Conservation (phyloP, 2,329 filamentous ascomycete genomes). For the Alternaria dauci region DNA sequence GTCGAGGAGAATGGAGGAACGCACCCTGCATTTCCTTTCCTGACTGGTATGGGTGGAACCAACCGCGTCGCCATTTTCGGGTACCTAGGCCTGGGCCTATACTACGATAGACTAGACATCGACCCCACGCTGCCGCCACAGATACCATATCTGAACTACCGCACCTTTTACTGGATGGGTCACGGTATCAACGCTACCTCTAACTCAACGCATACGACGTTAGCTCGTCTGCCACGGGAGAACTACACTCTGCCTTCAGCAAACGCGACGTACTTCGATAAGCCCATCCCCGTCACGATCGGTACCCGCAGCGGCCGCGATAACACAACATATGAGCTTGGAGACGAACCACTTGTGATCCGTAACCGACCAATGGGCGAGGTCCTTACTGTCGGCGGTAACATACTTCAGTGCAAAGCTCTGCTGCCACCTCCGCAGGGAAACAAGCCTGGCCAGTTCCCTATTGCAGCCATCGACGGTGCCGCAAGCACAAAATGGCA, state of each 20-base stretch:
- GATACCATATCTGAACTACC: conserved; percentile 66
- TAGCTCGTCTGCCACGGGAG: conserved; percentile 59
- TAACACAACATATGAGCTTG: conserved; percentile 55
- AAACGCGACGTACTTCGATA: conserved; percentile 62
- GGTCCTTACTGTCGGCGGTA: conserved; percentile 63
- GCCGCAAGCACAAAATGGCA: conserved; percentile 73
- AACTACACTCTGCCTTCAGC: conserved; percentile 60
- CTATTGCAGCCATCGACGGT: conserved; percentile 71
- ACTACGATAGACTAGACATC: conserved; percentile 67
- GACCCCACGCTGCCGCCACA: conserved; percentile 72
- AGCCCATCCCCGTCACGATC: conserved; percentile 67
- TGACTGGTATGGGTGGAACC: conserved; percentile 74
- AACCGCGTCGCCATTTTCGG: conserved; percentile 73
- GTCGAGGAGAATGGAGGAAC: conserved; percentile 68
- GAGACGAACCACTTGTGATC: conserved; percentile 61
- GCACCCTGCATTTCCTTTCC: conserved; percentile 74
- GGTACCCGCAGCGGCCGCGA: conserved; percentile 51
- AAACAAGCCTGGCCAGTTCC: conserved; percentile 70
- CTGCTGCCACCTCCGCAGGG: conserved; percentile 53
- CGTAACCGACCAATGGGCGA: conserved; percentile 66
- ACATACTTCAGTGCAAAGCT: conserved; percentile 71
- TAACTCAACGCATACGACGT: conserved; percentile 70
- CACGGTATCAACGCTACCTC: conserved; percentile 68
- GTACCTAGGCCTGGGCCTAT: conserved; percentile 70
- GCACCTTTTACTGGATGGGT: conserved; percentile 72